These are phyloP conservation scores for Curvularia hawaiiensis DNA, from an alignment of 2,329 filamentous ascomycete genomes.

Conservation along the genomic window DNA sequence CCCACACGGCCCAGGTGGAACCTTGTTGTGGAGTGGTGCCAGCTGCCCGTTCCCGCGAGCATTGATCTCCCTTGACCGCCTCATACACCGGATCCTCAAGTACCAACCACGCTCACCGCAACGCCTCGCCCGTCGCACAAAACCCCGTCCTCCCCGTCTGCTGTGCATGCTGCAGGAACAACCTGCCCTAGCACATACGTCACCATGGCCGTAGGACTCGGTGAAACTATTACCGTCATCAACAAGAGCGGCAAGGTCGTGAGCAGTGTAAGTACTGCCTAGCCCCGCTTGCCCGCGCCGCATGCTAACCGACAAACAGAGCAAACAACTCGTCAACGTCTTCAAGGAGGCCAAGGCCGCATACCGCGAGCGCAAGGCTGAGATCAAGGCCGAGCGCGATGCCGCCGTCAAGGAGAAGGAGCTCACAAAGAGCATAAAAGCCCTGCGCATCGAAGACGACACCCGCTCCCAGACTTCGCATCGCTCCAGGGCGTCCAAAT, in stretches of 20 bases:
- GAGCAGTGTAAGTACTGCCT: slow-evolving; percentile 69
- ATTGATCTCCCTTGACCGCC: slow-evolving; percentile 41
- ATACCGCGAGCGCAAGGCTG: slow-evolving; percentile 86
- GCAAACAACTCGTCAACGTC: slow-evolving; percentile 86
- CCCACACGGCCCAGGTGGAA: slow-evolving; percentile 25
- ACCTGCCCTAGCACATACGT: slow-evolving; percentile 11
- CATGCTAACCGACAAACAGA: slow-evolving; percentile 57
- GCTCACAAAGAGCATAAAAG: slow-evolving; percentile 63
- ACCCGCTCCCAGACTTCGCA: slow-evolving; percentile 39
- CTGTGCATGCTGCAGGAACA: slow-evolving; percentile 31
- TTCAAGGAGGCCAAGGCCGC: slow-evolving; percentile 91
- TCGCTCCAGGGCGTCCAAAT: slow-evolving; percentile 34
- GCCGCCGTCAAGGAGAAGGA: slow-evolving; percentile 61
- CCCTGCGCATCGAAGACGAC: slow-evolving; percentile 50
- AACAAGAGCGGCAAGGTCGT: slow-evolving; percentile 92
- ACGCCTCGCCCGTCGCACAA: slow-evolving; percentile 25
- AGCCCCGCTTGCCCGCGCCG: slow-evolving; percentile 1
- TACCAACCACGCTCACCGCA: slow-evolving; percentile 23
- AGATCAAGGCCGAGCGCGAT: slow-evolving; percentile 74
- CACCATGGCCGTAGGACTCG: slow-evolving; percentile 54
- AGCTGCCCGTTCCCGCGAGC: slow-evolving; percentile 32
- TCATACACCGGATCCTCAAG: slow-evolving; percentile 24
- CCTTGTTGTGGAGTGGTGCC: slow-evolving; percentile 31
- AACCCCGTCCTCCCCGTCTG: slow-evolving; percentile 24
- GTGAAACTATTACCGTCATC: slow-evolving; percentile 85